Conservation (phyloP, 2,329 filamentous ascomycete species). For the Stromatinia cepivora region DNA sequence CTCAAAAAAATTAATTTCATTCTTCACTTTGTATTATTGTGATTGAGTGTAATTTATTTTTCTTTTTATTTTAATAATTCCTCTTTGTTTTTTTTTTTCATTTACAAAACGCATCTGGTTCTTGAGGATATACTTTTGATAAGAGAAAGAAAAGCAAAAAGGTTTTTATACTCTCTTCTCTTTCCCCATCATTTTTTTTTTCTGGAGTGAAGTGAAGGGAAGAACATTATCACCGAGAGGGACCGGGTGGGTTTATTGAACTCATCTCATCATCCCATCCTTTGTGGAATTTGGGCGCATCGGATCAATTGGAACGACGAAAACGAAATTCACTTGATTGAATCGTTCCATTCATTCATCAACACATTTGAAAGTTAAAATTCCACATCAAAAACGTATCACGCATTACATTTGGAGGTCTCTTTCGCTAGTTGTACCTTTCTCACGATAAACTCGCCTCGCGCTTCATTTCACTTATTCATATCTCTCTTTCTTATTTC, state of each 20-base stretch:
- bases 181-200: neutral
- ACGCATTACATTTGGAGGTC: slow-evolving; percentile 24
- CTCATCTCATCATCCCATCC: neutral
- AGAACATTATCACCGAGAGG: neutral
- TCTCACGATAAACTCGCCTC: slow-evolving; percentile 23
- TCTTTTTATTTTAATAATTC: neutral
- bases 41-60: neutral
- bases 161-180: neutral
- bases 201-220: neutral
- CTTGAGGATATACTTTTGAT: slow-evolving; percentile 10
- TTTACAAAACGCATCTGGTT: neutral
- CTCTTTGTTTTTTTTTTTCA: neutral
- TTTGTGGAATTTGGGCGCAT: slow-evolving; percentile 15
- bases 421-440: slow-evolving; percentile 35
- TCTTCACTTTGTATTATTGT: slow-evolving; percentile 8
- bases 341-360: neutral
- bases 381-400: neutral
- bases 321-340: neutral
- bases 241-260: neutral
- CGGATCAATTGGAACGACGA: slow-evolving; percentile 3
- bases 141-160: neutral
- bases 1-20: neutral
- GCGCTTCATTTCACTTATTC: slow-evolving; percentile 21
- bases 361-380: neutral
- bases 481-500: neutral